A percentile compares a stretch with the other conserved stretches of the same genome.
These are phyloP conservation scores for Bryopsis sp. DNA, from an alignment of 139 green algal species.

Conservation along the genomic window DNA sequence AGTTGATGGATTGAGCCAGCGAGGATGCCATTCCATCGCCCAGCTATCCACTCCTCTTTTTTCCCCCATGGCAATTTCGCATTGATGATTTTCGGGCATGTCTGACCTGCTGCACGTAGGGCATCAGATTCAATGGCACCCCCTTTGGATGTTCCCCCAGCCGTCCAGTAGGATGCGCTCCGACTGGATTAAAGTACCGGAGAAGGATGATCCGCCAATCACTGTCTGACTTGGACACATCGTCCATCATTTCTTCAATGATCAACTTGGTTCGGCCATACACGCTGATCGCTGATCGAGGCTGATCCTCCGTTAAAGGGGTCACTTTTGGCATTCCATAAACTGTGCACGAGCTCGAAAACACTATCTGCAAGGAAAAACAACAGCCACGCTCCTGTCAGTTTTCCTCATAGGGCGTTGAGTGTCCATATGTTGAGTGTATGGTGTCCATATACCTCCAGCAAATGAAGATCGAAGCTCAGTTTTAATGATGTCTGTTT, in stretches of 20 bases:
- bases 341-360: conserved; percentile 87
- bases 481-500: not conserved
- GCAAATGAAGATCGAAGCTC: not conserved
- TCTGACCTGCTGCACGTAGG: conserved; percentile 94
- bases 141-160: conserved; percentile 93
- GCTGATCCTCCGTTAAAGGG: conserved; percentile 81
- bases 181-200: conserved; percentile 90
- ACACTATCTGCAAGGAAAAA: conserved; percentile 69
- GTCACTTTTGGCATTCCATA: conserved; percentile 84
- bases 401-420: not conserved
- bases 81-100: too few species aligned
- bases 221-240: conserved; percentile 46
- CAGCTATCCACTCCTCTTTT: too few species aligned
- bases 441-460: not conserved
- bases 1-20: too few species aligned
- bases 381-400: not conserved
- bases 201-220: conserved; percentile 86
- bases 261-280: conserved; percentile 98
- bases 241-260: conserved; percentile 68
- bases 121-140: conserved; percentile 99
- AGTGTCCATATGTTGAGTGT: not conserved
- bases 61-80: too few species aligned
- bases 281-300: conserved; percentile 66
- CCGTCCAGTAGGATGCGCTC: conserved; percentile 67
- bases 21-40: too few species aligned